phyloP scores from a whole-genome alignment of 306 rosid genomes.

The Benincasa hispida region DNA sequence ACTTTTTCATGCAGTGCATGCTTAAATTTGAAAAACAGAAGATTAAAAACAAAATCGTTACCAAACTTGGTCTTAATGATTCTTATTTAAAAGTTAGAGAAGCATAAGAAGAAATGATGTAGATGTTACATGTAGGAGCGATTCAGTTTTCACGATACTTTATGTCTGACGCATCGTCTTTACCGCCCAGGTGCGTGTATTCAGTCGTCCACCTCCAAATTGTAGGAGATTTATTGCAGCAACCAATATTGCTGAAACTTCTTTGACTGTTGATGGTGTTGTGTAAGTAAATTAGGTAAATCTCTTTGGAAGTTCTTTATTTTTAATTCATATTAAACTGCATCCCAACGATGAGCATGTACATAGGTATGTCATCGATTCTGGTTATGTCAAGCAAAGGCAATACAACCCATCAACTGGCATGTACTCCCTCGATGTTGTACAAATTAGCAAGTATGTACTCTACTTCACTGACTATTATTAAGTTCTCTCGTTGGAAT shows the following conservation, averaged over 20 bases:
- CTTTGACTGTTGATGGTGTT: conserved; percentile 96
- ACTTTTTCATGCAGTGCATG: no score
- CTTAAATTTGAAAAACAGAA: no score
- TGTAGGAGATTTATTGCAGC: conserved; percentile 95
- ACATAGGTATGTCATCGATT: conserved; percentile 79
- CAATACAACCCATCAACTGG: conserved; percentile 92
- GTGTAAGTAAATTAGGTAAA: conserved; percentile 46
- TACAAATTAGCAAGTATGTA: conserved; percentile 94
- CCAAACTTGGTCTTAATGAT: background rate
- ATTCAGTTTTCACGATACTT: conserved; percentile 2
- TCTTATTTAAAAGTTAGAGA: background rate
- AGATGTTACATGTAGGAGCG: background rate
- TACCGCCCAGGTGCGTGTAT: conserved; percentile 73
- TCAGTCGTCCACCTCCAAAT: conserved; percentile 75
- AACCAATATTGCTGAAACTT: conserved; percentile 96
- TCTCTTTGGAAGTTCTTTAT: background rate
- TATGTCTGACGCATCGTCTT: conserved; percentile 15
- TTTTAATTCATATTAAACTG: background rate
- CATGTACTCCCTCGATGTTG: conserved; percentile 93
- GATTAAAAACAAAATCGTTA: no score
- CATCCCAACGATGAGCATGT: conserved; percentile 11
- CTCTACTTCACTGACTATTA: background rate
- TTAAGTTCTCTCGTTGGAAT: background rate
- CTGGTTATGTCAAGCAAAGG: conserved; percentile 96
- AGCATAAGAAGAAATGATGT: background rate